phyloP scores from a whole-genome alignment of 1,284 basidiomycete species.

The Tilletia walkeri region DNA sequence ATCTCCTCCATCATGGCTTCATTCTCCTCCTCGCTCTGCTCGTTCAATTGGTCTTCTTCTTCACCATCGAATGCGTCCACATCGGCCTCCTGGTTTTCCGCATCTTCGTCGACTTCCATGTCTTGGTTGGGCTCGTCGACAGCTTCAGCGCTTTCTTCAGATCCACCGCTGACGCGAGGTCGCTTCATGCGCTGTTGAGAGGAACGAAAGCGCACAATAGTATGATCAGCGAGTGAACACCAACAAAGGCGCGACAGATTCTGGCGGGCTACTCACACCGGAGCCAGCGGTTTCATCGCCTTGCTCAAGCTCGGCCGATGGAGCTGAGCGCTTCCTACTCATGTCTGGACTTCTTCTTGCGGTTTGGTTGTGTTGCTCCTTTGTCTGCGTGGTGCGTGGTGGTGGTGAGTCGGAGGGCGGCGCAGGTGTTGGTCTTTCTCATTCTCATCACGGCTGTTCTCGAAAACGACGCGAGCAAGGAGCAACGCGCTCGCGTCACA shows the following conservation, averaged over 20 bases:
- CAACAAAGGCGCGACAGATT: background rate
- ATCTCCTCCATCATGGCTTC: slow-evolving; percentile 14
- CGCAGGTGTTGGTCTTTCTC: background rate
- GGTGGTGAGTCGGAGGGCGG: background rate
- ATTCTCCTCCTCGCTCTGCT: background rate
- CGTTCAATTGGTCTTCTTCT: slow-evolving; percentile 13
- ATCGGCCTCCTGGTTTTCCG: background rate
- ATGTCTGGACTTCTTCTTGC: background rate
- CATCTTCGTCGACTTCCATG: background rate
- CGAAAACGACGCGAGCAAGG: background rate
- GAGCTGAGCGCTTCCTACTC: slow-evolving; percentile 5
- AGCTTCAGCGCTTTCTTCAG: background rate
- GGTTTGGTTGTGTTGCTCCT: background rate
- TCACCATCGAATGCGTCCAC: background rate
- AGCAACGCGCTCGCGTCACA: too few species aligned
- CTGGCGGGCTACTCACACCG: too few species aligned
- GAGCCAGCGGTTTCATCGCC: too few species aligned
- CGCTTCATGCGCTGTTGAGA: background rate
- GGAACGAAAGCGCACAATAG: background rate
- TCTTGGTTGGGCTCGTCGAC: background rate
- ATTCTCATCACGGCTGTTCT: background rate
- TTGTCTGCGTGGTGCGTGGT: too few species aligned
- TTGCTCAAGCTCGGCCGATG: background rate
- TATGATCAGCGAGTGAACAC: background rate
- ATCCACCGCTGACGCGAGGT: background rate